Evolutionary conservation across 805 yeast species (phyloP).

Genomic region (Lachancea meyersii): DNA sequence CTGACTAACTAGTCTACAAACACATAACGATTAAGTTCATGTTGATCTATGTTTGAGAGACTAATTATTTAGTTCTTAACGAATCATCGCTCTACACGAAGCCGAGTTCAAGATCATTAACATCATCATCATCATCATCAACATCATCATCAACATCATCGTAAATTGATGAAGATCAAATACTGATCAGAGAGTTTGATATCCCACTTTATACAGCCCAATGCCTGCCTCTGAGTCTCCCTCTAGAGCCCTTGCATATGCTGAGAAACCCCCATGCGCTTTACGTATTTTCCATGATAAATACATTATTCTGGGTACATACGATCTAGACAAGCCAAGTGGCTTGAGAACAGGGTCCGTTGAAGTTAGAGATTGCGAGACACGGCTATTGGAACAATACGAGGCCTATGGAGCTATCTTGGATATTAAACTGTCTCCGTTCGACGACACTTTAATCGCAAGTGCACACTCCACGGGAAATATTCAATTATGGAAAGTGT

Average conservation of each 20-base stretch:
- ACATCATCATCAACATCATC: no score
- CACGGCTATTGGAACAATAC: slow-evolving; percentile 23
- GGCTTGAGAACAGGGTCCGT: slow-evolving; percentile 61
- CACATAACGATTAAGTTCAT: no score
- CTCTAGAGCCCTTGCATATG: slow-evolving; percentile 25
- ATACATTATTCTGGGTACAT: slow-evolving; percentile 67
- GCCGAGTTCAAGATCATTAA: no score
- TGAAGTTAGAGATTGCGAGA: slow-evolving; percentile 35
- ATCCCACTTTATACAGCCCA: no score
- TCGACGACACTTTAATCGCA: slow-evolving; percentile 41
- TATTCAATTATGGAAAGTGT: slow-evolving; percentile 54
- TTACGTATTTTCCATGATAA: slow-evolving; percentile 48
- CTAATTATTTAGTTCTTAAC: no score
- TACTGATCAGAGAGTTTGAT: no score
- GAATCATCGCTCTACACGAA: no score
- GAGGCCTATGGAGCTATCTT: slow-evolving; percentile 59
- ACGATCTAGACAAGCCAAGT: slow-evolving; percentile 56
- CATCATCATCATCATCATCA: no score
- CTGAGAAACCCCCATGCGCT: slow-evolving; percentile 80
- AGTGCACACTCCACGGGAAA: slow-evolving; percentile 82
- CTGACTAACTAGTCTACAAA: no score
- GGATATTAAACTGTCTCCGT: slow-evolving; percentile 66
- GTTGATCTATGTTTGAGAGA: no score
- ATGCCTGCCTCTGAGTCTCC: slow-evolving; percentile 14
- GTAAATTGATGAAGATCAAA: no score